These are phyloP conservation scores for Paxillus involutus DNA, from an alignment of 768 basidiomycete genomes.

Conservation along the genomic window DNA sequence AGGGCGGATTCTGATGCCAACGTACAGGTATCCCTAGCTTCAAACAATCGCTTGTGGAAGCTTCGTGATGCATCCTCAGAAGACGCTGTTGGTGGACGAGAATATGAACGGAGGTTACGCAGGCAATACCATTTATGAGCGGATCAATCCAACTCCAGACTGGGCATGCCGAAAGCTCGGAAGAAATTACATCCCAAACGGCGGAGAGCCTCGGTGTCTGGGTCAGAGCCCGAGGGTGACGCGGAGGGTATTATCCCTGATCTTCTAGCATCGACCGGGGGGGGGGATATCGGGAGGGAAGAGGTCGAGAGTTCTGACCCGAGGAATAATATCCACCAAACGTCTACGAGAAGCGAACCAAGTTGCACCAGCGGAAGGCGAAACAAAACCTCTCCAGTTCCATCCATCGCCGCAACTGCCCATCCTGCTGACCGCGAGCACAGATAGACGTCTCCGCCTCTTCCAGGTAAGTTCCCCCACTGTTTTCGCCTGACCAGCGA, in stretches of 20 bases:
- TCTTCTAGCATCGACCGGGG: slow-evolving; percentile 57
- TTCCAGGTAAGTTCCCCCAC: slow-evolving; percentile 72
- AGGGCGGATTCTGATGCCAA: slow-evolving; percentile 71
- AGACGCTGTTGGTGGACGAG: slow-evolving; percentile 71
- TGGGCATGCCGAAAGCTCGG: slow-evolving; percentile 78
- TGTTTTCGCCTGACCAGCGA: neutral
- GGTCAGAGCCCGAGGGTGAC: slow-evolving; percentile 35
- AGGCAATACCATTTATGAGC: slow-evolving; percentile 69
- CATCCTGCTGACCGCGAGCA: slow-evolving; percentile 80
- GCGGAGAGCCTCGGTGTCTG: slow-evolving; percentile 31
- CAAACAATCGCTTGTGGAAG: slow-evolving; percentile 75
- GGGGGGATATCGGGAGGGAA: slow-evolving; percentile 49
- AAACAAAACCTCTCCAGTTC: slow-evolving; percentile 79
- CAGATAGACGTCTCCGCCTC: slow-evolving; percentile 85
- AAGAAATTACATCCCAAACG: slow-evolving; percentile 43
- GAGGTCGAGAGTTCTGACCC: slow-evolving; percentile 41
- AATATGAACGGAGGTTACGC: slow-evolving; percentile 83
- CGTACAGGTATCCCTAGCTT: slow-evolving; percentile 57
- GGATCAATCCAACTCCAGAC: slow-evolving; percentile 83
- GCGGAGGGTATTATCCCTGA: slow-evolving; percentile 42
- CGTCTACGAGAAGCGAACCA: slow-evolving; percentile 91
- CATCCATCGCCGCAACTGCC: slow-evolving; percentile 84
- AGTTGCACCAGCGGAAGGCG: slow-evolving; percentile 64
- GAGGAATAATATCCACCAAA: slow-evolving; percentile 73
- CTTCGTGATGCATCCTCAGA: slow-evolving; percentile 74